Base-by-base conservation (phyloP, 1,139 yeast genomes). In the Debaryomycetaceae sp. region DNA sequence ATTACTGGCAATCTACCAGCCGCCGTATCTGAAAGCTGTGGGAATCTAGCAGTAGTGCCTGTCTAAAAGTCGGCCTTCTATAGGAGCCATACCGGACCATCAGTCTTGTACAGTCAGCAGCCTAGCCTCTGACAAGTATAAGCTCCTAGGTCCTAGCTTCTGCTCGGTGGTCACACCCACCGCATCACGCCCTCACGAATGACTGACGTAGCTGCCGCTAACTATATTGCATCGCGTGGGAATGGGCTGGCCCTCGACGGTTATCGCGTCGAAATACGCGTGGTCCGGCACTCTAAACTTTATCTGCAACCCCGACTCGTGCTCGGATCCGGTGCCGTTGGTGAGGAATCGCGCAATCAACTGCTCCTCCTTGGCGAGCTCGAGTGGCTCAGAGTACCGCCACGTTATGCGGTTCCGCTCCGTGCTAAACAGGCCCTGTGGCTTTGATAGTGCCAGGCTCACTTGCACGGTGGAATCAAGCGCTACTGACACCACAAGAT, bases 321-420 rank as follows among this genome's bases (percentile, higher is more conserved):
- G 68, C 50, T 79, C 90, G 8, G 57, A 56, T 4, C 81, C 87
- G 32, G 53, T 41, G 10, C 76, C 75, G 31, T 63, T 62, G 2
- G 90, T 79, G 51, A 74, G 56, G 44, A 80, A 78, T 50, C 90
- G 68, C 3, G 85, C 87, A 43, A 79, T 73, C 28, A 79, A 57
- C 43, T 77, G 69, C 41, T 74, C 76, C 41, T 76, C 83, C 4
- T 51, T 45, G 11, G 26, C 31, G 33, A 76, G 61, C 5, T 44
- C 47, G 16, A 79, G 43, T 3, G 79, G 73, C 22, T 60, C 56
- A 21, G 55, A 53, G 45, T 71, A 75, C 47, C 81, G 71, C 95
- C 96, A 86, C 1, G 90, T 79, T 33, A 87, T 77, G 53, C 95
- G 73, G 43, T 75, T 80, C 46, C 74, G 77, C 27, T 83, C 95